Conservation (phyloP, 768 basidiomycete genomes). For the Suillus subaureus region DNA sequence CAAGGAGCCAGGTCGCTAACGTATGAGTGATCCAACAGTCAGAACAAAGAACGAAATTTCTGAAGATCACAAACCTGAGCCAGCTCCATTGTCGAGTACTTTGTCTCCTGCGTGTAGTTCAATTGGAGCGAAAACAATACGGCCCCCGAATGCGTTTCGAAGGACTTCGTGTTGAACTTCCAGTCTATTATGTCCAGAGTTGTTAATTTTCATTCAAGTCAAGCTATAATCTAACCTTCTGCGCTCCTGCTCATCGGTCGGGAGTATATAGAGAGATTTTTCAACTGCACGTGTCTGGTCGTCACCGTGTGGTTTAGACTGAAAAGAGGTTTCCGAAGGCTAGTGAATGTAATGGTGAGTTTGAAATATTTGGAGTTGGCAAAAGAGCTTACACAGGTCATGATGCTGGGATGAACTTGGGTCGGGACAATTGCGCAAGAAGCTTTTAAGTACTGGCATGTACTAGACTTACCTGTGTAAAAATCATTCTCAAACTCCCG, state of each 20-base stretch:
- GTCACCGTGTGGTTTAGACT: neutral
- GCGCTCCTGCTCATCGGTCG: conserved; percentile 29
- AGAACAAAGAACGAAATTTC: neutral
- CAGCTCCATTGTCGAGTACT: conserved; percentile 26
- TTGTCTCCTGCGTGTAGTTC: conserved; percentile 19
- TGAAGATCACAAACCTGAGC: conserved; percentile 17
- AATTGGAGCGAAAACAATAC: conserved; percentile 24
- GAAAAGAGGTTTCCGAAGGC: neutral
- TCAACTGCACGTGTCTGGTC: neutral
- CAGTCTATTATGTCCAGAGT: conserved; percentile 11
- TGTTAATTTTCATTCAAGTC: neutral
- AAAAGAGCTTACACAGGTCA: neutral
- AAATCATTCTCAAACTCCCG: neutral
- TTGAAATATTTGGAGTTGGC: neutral
- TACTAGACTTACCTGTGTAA: neutral
- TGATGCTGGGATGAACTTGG: neutral
- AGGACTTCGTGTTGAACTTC: conserved; percentile 22
- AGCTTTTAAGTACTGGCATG: neutral
- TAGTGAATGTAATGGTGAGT: neutral
- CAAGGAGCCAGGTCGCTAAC: conserved; percentile 27
- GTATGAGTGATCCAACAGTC: neutral
- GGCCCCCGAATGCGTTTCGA: conserved; percentile 22
- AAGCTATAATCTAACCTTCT: conserved; percentile 16
- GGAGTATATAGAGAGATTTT: conserved; percentile 23
- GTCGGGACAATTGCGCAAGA: too few relatives aligned